phyloP scores from a whole-genome alignment of 257 asterid species.

The Handroanthus guayacan region DNA sequence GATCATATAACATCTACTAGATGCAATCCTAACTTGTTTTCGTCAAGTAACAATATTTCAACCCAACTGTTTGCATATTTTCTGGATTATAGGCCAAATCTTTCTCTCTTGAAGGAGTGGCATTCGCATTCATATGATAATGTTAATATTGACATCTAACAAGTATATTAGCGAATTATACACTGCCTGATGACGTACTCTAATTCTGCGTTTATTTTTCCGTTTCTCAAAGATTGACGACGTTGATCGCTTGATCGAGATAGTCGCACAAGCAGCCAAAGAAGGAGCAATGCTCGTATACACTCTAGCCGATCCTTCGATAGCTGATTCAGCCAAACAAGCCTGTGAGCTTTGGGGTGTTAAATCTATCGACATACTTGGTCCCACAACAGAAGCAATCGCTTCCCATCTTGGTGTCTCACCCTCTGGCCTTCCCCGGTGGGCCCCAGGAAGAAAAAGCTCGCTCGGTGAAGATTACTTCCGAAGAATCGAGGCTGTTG shows the following conservation, averaged over 20 bases:
- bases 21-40: background rate
- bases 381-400: constrained; percentile 86
- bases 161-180: no score
- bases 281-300: constrained; percentile 87
- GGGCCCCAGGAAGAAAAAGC: constrained; percentile 77
- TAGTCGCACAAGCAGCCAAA: constrained; percentile 85
- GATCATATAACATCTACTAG: background rate
- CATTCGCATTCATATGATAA: background rate
- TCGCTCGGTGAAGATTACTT: constrained; percentile 86
- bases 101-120: background rate
- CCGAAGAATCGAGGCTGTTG: constrained; percentile 84
- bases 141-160: background rate
- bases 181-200: no score
- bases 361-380: constrained; percentile 71
- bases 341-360: constrained; percentile 91
- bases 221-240: constrained; percentile 64
- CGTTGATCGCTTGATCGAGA: constrained; percentile 73
- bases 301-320: constrained; percentile 87
- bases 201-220: background rate
- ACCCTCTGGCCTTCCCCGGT: constrained; percentile 91
- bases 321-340: constrained; percentile 83
- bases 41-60: background rate
- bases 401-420: constrained; percentile 87
- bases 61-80: background rate
- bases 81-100: background rate